Evolutionary conservation across 2,329 filamentous ascomycete species (phyloP).

Genomic region (Cryphonectria radicalis): DNA sequence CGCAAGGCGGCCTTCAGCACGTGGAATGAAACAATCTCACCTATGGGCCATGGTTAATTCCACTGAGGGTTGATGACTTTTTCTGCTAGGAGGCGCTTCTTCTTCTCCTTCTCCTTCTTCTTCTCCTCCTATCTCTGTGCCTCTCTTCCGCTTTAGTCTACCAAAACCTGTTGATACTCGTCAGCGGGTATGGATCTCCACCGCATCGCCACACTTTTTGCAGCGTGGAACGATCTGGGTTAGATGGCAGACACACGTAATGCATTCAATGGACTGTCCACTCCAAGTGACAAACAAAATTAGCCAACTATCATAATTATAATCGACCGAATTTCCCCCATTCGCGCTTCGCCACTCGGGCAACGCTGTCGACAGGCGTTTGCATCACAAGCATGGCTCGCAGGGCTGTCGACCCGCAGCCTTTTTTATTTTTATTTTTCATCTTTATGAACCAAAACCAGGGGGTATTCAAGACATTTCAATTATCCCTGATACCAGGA

Average conservation of each 20-base stretch:
- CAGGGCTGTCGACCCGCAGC: not conserved
- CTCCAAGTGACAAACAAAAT: not conserved
- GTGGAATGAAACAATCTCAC: not conserved
- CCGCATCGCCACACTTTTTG: constrained; percentile 64
- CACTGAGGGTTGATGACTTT: not conserved
- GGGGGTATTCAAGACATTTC: not conserved
- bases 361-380: not conserved
- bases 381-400: not conserved
- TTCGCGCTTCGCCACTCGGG: not conserved
- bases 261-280: constrained; percentile 20
- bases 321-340: not conserved
- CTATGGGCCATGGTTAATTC: not conserved
- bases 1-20: not conserved
- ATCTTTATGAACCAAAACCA: not conserved
- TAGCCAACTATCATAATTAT: not conserved
- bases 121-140: too few species aligned
- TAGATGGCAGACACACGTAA: constrained; percentile 23
- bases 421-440: too few species aligned
- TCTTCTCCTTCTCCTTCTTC: not conserved
- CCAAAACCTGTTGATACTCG: not conserved
- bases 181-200: constrained; percentile 44
- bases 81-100: not conserved
- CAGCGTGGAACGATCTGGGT: constrained; percentile 42
- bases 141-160: not conserved
- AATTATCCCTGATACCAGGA: not conserved